Base-by-base conservation (phyloP, 352 stramenopile genomes). In the Lagenidium giganteum region DNA sequence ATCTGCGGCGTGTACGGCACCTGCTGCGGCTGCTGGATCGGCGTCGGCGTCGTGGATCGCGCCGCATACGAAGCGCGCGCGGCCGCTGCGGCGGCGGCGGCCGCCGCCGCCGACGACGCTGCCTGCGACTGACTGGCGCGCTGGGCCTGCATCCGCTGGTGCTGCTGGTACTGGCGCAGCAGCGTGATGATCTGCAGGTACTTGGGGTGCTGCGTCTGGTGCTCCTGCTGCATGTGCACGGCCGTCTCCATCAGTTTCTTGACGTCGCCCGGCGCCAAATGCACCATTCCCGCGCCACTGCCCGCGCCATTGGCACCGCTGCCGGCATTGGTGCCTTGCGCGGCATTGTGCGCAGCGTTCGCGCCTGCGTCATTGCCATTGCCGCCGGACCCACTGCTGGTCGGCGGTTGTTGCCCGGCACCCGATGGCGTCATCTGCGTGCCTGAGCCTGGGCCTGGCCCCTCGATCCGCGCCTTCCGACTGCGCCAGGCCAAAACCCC, bases 241-340 rank as follows among this genome's bases (percentile, higher is more conserved):
- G 80, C 83, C 16, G 65, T 69, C 45, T 88, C 67, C 82, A 94
- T 90, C 31, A 94, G 70, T 56, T 86, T 83, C 55, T 86, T 83
- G 42, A 83, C 71, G 60, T 93, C 72, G 21, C 64, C 56, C n/a
- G 71, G 31, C 44, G 77, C 73, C 20, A 91, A 66, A 50, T 59
- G 51, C 23, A 37, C 36, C 42, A 3, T 34, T 3, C 23, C 28
- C n/a, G n/a, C n/a, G n/a, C n/a, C n/a, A n/a, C n/a, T n/a, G n/a
- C n/a, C n/a, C n/a, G n/a, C n/a, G n/a, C n/a, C n/a, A n/a, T n/a
- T n/a, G n/a, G n/a, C n/a, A n/a, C n/a, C n/a, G n/a, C n/a, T n/a
- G n/a, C n/a, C n/a, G n/a, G n/a, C n/a, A n/a, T n/a, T n/a, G n/a
- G n/a, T n/a, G n/a, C n/a, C n/a, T n/a, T n/a, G n/a, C n/a, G n/a